Evolutionary conservation across 1,139 yeast genomes (phyloP), one percentile per base, ranked within the genome.

Genomic region (Taiozyma sp.): DNA sequence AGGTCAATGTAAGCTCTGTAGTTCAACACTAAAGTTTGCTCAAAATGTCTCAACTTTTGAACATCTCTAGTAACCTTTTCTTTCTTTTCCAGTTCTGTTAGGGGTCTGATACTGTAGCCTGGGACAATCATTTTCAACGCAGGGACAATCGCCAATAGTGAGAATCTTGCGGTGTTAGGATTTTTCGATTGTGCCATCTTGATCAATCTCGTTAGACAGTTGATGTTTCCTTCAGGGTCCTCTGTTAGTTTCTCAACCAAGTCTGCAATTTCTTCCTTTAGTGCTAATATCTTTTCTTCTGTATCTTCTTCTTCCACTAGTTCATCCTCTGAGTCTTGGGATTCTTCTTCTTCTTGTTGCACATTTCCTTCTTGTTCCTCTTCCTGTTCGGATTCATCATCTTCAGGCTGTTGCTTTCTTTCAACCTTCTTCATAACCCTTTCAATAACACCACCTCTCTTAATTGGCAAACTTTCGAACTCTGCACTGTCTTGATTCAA

Each of bases 91-190:
- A 80, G 67, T 16, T 89, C 97, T 1, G 89, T 77, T 49, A 93
- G 72, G 2, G 95, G 85, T 64, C 97, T 77, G 53, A 93, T 90
- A 57, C 84, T 79, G 68, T 93, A 93, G 4, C 95, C 85, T 1
- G 99, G 99, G 3, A 95, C 84, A 49, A 93, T 77, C 51, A 85
- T 79, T 62, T 88, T 89, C 74, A 88, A 89, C 5, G 89, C 88
- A 1, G 95, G 90, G 3, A 90, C 84, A 53, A 91, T 75, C 0
- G 98, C 84, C 59, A 90, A 72, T 52, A 88, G 71, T 0, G 96
- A 80, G 52, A 89, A 75, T 67, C 87, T 90, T 51, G 87, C 76
- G 7, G 89, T 83, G 50, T 81, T 83, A 44, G 83, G 74, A 59
- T 85, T 82, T 59, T 76, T 79, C 1, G 93, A 83, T 53, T 75